Percentiles rank a stretch among this genome's conserved stretches.
Evolutionary conservation across 1,284 basidiomycete genomes (phyloP).

Genomic region (Cystobasidium pallidum): DNA sequence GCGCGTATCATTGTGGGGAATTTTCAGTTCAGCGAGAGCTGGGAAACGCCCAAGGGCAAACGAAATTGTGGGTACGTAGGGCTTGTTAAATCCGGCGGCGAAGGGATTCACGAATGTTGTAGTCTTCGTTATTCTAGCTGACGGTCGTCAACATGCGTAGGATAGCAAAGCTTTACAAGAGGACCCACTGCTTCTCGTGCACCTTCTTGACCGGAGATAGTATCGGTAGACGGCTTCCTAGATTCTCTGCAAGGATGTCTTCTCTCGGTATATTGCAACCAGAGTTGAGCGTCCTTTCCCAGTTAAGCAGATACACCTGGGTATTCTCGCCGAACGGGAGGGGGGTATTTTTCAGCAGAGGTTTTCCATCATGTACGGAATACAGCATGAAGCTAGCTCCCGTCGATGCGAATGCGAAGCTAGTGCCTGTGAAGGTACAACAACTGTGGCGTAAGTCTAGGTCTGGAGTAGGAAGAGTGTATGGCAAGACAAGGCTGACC

Average conservation of each 20-base stretch:
- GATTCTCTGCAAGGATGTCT: constrained; percentile 7
- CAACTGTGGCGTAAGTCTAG: background rate
- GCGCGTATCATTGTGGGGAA: background rate
- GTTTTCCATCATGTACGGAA: constrained; percentile 37
- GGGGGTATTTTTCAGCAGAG: background rate
- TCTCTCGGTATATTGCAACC: background rate
- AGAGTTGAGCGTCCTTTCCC: constrained; percentile 15
- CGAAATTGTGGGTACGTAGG: constrained; percentile 4
- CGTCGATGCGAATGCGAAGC: constrained; percentile 27
- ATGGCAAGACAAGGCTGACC: constrained; percentile 6
- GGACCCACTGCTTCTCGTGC: constrained; percentile 29
- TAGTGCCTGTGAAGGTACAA: constrained; percentile 1
- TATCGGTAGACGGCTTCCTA: background rate
- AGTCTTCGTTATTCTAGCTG: background rate
- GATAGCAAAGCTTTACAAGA: background rate
- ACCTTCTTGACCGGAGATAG: constrained; percentile 14
- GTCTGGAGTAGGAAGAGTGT: background rate
- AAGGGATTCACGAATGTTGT: constrained; percentile 36
- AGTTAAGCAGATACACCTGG: constrained; percentile 21
- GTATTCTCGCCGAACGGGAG: background rate
- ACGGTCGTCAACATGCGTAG: background rate
- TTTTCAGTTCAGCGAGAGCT: background rate
- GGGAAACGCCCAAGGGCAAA: constrained; percentile 11
- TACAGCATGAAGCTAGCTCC: constrained; percentile 13
- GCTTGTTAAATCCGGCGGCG: constrained; percentile 20